Conservation (phyloP, 345 rosid genomes). For the sweet orange (Citrus sinensis) region DVS_A1.0 CM039166.1:23558001-23558500, state of each 20-base stretch:
- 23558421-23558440: not conserved
- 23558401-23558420: accelerated
- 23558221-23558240: no score
- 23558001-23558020: not conserved
- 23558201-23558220: not conserved
- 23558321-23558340: not conserved
- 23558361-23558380: not conserved
- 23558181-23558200: not conserved
- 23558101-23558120: constrained; percentile 35
- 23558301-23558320: not conserved
- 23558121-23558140: constrained; percentile 13
- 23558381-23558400: not conserved
- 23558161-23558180: not conserved
- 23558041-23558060: not conserved
- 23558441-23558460: not conserved
- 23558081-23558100: constrained; percentile 11
- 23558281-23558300: not conserved
- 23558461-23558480: not conserved
- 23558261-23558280: not conserved
- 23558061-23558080: constrained; percentile 18
- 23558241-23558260: not conserved
- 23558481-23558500: not conserved
- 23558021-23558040: not conserved
- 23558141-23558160: constrained; percentile 5
- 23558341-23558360: not conserved